A percentile compares a stretch with the other conserved stretches of the same genome.
These are phyloP conservation scores for Starmerella gropengiesseri DNA, from an alignment of 805 yeast genomes.

Conservation along the genomic window DNA sequence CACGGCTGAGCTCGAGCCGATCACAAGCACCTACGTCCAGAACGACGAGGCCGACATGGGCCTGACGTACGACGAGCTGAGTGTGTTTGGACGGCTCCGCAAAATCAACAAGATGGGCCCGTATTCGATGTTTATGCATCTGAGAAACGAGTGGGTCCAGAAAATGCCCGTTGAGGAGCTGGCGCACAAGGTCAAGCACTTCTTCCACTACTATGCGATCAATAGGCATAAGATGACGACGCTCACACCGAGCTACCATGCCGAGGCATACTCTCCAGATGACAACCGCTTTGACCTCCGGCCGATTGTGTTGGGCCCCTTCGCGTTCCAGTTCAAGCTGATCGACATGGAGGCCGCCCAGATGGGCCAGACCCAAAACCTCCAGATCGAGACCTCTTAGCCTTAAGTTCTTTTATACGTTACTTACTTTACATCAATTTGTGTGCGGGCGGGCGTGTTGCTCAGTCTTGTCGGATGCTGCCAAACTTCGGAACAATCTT, in stretches of 20 bases:
- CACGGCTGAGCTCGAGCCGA: constrained; percentile 96
- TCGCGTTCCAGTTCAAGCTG: constrained; percentile 79
- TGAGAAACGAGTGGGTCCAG: constrained; percentile 78
- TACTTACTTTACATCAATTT: not conserved
- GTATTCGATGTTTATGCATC: constrained; percentile 80
- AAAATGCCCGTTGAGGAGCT: constrained; percentile 69
- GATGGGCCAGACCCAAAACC: no score
- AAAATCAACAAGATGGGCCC: constrained; percentile 95
- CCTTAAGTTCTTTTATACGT: no score
- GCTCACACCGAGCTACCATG: constrained; percentile 95
- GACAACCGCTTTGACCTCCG: constrained; percentile 92
- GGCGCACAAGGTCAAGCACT: constrained; percentile 84
- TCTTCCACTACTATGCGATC: constrained; percentile 87
- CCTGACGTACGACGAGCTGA: constrained; percentile 87
- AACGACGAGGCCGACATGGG: constrained; percentile 98
- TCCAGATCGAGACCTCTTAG: no score
- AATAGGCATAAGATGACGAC: constrained; percentile 96
- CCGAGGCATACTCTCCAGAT: constrained; percentile 96
- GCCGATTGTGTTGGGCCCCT: constrained; percentile 91
- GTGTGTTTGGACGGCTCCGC: constrained; percentile 80
- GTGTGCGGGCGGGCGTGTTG: no score
- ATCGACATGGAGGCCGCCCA: constrained; percentile 60
- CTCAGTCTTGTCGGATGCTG: constrained; percentile 22
- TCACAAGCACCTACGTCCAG: constrained; percentile 82
- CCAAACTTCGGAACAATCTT: constrained; percentile 30